Conservation (phyloP, 169 alveolate genomes). For the Pseudocohnilembus persalinus region DNA sequence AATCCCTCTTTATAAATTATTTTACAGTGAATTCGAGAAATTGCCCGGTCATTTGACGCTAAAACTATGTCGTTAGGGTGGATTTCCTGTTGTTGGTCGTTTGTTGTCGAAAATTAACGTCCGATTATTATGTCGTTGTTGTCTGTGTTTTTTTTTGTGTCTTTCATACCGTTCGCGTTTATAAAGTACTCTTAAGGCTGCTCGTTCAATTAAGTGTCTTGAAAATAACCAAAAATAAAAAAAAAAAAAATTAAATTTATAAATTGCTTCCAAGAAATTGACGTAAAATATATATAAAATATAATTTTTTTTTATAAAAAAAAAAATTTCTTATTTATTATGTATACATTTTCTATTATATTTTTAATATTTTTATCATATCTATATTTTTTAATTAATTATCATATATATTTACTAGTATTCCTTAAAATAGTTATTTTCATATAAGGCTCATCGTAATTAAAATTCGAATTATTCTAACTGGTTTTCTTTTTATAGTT, state of each 20-base stretch:
- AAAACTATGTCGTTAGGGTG: conserved; percentile 50
- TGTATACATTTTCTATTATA: background rate
- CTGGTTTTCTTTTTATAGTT: no score
- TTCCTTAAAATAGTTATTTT: conserved; percentile 6
- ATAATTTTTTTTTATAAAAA: no score
- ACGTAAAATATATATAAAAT: no score
- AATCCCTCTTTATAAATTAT: conserved; percentile 49
- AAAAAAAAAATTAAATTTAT: no score
- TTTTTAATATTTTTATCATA: no score
- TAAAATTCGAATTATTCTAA: conserved; percentile 8
- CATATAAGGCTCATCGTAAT: conserved; percentile 6
- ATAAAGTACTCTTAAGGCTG: conserved; percentile 25
- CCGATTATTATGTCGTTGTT: conserved; percentile 51
- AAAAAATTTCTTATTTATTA: no score
- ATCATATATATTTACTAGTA: background rate
- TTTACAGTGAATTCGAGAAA: conserved; percentile 48
- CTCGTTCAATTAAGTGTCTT: no score
- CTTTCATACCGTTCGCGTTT: conserved; percentile 51
- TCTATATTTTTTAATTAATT: no score
- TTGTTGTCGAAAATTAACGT: background rate
- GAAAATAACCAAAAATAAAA: no score
- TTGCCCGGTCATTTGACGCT: conserved; percentile 46
- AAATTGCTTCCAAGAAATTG: no score
- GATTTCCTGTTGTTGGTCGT: conserved; percentile 17
- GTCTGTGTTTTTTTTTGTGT: conserved; percentile 26